Base-by-base conservation (phyloP, 2,329 filamentous ascomycete species). In the Apiospora malaysiana region DNA sequence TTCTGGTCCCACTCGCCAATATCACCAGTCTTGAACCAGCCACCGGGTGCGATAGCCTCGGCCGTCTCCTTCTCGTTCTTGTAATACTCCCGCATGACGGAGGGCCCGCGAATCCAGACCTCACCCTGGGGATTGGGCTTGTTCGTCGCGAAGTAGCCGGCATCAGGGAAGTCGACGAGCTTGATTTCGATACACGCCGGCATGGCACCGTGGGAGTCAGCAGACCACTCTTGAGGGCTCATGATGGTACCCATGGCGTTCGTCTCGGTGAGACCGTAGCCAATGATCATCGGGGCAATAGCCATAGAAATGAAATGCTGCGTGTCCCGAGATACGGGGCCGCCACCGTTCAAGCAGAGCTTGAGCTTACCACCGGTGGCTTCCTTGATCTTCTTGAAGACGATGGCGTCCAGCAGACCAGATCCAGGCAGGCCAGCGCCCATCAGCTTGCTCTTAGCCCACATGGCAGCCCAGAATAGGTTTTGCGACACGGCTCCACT, bases 351-450 rank as follows among this genome's bases (percentile, higher is more conserved):
- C 89, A 97, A 87, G 83, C 92, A 92, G 68, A 97, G 89, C 77
- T 93, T 91, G 74, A 97, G 85, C 72, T 89, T 88, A 68, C 94
- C 94, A 79, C 94, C 94, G 2, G 94, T 97, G 18, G 94, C 94
- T 77, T 96, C 94, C 84, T 94, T 95, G 80, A 97, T 89, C 85
- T 97, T 97, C 84, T 94, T 95, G 86, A 97, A 97, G 12, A 97
- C 92, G 3, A 97, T 83, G 1, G 90, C 87, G 77, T 97, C 94
- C 68, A 97, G 84, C 63, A 96, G 75, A 70, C 88, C 89, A 32
- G 89, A 86, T 70, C 93, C 93, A 1, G 90, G 90, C 51, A 92
- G 80, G 14, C 89, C 88, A n/a, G 83, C 80, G 69, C 80, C 79
- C 79, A 89, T 80, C 70, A 90, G 77, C 69, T 81, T 82, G 70